Base-by-base conservation (phyloP, 169 alveolate genomes). In the Plasmodium reichenowi region DNA sequence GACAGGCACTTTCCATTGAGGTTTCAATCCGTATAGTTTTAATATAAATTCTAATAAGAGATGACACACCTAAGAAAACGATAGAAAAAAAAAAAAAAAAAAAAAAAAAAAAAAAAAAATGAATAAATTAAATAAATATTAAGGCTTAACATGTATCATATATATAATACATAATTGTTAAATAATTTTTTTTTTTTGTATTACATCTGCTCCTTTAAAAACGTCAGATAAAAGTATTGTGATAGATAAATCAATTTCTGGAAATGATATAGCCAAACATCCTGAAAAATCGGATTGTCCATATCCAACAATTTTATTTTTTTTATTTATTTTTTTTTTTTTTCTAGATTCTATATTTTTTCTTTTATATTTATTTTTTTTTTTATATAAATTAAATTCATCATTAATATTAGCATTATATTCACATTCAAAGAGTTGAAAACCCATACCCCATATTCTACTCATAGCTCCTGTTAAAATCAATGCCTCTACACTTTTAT, bases 251-350 rank as follows among this genome's bases (percentile, higher is more conserved):
- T 88, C 88, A 52, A 92, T 72, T 26, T 92, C 93, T 20, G 95
- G 95, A 63, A 92, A 92, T 3, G 93, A 78, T 20, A 88, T 26
- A 24, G 92, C 85, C 22, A 78, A 45, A 74, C 92, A 89, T 9
- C 95, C 95, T 38, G 92, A 89, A 56, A 66, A 52, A 22, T 92
- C 95, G 2, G 92, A 88, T 38, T 92, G 93, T 1, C 95, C 95
- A 60, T 89, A 76, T 32, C 95, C 95, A 12, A 83, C 86, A 83
- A 83, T 83, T 29, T 45, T 56, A 20, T 5, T 54, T 7, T 12
- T 26, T 20, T 32, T 43, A 32, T 15, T 8, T 24, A 0, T 29
- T 10, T 17, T 63, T 68, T 15, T n/a, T n/a, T 67, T 62, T 15
- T 38, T 32, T 10, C 24, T 58, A 13, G 26, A 15, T 6, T n/a